These are phyloP conservation scores for Aspergillus flavus DNA, from an alignment of 2,329 filamentous ascomycete genomes.

Conservation along the genomic window DNA sequence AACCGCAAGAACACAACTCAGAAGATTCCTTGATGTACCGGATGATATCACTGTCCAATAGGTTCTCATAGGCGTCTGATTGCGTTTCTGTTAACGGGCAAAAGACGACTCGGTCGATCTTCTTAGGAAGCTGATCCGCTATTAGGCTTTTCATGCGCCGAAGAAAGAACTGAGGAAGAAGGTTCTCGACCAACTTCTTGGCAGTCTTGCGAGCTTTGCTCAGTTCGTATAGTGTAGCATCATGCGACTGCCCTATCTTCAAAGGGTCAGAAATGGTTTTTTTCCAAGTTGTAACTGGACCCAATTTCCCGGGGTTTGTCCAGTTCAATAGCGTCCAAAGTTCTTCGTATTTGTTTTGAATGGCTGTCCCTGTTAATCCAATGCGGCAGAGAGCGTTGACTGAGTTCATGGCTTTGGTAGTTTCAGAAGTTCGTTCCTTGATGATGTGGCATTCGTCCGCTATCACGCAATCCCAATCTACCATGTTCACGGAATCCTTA, in stretches of 20 bases:
- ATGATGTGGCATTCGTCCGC: conserved; percentile 92
- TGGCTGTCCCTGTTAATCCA: conserved; percentile 90
- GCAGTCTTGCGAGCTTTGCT: conserved; percentile 80
- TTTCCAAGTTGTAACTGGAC: conserved; percentile 74
- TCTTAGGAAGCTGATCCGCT: conserved; percentile 88
- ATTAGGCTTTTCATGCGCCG: conserved; percentile 92
- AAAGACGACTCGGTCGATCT: conserved; percentile 92
- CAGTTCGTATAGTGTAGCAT: conserved; percentile 81
- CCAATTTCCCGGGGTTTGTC: conserved; percentile 80
- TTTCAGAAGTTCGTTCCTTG: conserved; percentile 76
- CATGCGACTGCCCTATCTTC: conserved; percentile 86
- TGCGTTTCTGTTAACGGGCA: conserved; percentile 86
- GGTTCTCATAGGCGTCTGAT: conserved; percentile 77
- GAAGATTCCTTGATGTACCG: conserved; percentile 68
- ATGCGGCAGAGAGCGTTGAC: conserved; percentile 91
- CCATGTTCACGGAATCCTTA: conserved; percentile 74
- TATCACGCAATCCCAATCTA: conserved; percentile 91
- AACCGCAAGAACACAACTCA: conserved; percentile 70
- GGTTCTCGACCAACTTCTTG: conserved; percentile 79
- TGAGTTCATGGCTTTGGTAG: conserved; percentile 83
- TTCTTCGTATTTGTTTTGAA: conserved; percentile 97
- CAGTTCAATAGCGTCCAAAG: conserved; percentile 95
- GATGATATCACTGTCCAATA: conserved; percentile 73
- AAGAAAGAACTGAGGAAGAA: conserved; percentile 87
- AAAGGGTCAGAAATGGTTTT: conserved; percentile 76